Conservation (phyloP, 2,329 filamentous ascomycete genomes). For the Raffaelea deltoideospora region DNA sequence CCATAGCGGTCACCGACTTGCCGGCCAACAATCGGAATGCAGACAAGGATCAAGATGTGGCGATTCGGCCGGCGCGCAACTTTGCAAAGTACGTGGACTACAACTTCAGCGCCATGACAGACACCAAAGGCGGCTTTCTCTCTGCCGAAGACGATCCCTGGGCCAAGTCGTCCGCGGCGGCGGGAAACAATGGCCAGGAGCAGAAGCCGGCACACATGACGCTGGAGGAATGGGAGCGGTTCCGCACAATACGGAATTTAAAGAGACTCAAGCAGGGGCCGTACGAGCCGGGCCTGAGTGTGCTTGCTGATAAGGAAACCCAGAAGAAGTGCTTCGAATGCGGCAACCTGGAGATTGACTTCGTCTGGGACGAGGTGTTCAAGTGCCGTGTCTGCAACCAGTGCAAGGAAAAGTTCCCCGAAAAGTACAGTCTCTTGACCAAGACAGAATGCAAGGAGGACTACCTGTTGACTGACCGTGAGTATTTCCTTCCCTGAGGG, state of each 20-base stretch:
- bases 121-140: slow-evolving; percentile 92
- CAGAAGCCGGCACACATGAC: slow-evolving; percentile 79
- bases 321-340: slow-evolving; percentile 77
- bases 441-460: slow-evolving; percentile 96
- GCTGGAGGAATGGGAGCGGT: slow-evolving; percentile 75
- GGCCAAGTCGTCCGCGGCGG: slow-evolving; percentile 41
- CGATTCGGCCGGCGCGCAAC: slow-evolving; percentile 64
- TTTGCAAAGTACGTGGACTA: slow-evolving; percentile 95
- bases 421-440: slow-evolving; percentile 88
- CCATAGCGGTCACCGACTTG: slow-evolving; percentile 38
- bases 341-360: slow-evolving; percentile 74
- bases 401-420: slow-evolving; percentile 81
- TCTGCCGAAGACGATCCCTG: slow-evolving; percentile 82
- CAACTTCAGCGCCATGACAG: slow-evolving; percentile 94
- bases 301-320: slow-evolving; percentile 45
- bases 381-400: slow-evolving; percentile 56
- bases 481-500: slow-evolving; percentile 22
- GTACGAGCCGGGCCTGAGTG: slow-evolving; percentile 79
- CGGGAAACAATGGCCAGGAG: slow-evolving; percentile 20
- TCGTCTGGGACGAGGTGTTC: slow-evolving; percentile 84
- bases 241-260: slow-evolving; percentile 59
- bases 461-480: slow-evolving; percentile 83
- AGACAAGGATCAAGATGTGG: slow-evolving; percentile 32
- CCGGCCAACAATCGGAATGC: slow-evolving; percentile 50
- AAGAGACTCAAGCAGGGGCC: slow-evolving; percentile 62